These are phyloP conservation scores for Raphanus hybrid DNA, from an alignment of 441 rosid species.

Conservation along the genomic window DNA sequence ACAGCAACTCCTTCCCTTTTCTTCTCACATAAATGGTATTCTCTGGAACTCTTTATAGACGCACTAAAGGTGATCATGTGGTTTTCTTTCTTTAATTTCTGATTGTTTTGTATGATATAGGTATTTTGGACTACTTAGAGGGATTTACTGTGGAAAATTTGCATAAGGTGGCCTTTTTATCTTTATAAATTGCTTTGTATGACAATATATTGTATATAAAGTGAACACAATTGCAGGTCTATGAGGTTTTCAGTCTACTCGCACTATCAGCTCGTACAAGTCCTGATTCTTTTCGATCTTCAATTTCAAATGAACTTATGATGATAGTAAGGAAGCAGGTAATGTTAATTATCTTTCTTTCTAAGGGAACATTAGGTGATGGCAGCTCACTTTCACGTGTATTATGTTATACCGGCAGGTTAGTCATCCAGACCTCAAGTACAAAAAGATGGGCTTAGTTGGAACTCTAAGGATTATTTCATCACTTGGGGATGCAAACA, in stretches of 20 bases:
- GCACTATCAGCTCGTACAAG: slow-evolving; percentile 57
- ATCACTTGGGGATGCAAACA: slow-evolving; percentile 59
- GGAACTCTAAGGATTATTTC: slow-evolving; percentile 79
- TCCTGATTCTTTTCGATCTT: slow-evolving; percentile 56
- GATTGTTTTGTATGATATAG: slow-evolving; percentile 45
- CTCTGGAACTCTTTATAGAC: slow-evolving; percentile 16
- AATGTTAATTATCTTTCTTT: slow-evolving; percentile 27
- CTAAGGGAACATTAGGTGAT: slow-evolving; percentile 19
- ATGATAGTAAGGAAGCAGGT: slow-evolving; percentile 91
- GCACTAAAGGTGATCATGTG: slow-evolving; percentile 10
- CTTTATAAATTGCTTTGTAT: slow-evolving; percentile 16
- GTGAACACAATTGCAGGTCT: slow-evolving; percentile 56
- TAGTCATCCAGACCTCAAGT: slow-evolving; percentile 74
- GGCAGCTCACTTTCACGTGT: slow-evolving; percentile 20
- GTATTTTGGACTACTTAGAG: slow-evolving; percentile 93
- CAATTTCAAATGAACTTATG: slow-evolving; percentile 77
- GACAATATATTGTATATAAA: slow-evolving; percentile 32
- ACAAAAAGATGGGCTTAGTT: slow-evolving; percentile 88
- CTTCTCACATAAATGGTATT: slow-evolving; percentile 82
- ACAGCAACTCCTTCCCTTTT: slow-evolving; percentile 67
- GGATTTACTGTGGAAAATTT: slow-evolving; percentile 71
- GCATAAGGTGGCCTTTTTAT: slow-evolving; percentile 60
- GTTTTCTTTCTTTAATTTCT: slow-evolving; percentile 23
- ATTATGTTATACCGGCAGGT: slow-evolving; percentile 51
- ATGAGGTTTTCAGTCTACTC: slow-evolving; percentile 77